These are phyloP conservation scores for Rosa hybrid DNA, from an alignment of 331 rosid genomes.

Conservation along the genomic window DNA sequence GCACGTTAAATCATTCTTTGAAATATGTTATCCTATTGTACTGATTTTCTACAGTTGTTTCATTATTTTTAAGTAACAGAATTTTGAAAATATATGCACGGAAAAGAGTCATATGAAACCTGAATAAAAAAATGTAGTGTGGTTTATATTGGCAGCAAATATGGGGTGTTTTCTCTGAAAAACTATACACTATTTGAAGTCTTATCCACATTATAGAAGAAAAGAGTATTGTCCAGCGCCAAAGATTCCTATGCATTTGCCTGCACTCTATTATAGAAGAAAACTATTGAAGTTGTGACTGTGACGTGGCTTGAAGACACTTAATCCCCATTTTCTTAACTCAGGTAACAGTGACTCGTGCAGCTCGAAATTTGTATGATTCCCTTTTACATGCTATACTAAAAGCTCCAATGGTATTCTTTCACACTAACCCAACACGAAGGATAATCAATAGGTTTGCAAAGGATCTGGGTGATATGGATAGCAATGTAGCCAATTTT, in stretches of 20 bases:
- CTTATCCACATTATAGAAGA: no score
- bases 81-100: background rate
- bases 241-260: no score
- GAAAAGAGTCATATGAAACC: background rate
- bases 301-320: no score
- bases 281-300: no score
- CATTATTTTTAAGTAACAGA: background rate
- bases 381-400: no score
- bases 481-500: conserved; percentile 54
- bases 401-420: conserved; percentile 48
- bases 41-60: conserved; percentile 11
- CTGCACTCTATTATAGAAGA: no score
- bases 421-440: conserved; percentile 89
- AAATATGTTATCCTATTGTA: background rate
- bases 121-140: background rate
- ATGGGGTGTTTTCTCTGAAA: no score
- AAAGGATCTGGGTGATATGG: conserved; percentile 78
- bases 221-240: no score
- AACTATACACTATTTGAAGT: no score
- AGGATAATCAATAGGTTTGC: conserved; percentile 90
- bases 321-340: no score
- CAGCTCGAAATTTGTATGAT: no score
- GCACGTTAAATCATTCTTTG: conserved; percentile 7
- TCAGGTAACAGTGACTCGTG: no score
- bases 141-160: conserved; percentile 1